Conservation (phyloP, 257 asterid genomes). For the Agastache rugosa region DNA sequence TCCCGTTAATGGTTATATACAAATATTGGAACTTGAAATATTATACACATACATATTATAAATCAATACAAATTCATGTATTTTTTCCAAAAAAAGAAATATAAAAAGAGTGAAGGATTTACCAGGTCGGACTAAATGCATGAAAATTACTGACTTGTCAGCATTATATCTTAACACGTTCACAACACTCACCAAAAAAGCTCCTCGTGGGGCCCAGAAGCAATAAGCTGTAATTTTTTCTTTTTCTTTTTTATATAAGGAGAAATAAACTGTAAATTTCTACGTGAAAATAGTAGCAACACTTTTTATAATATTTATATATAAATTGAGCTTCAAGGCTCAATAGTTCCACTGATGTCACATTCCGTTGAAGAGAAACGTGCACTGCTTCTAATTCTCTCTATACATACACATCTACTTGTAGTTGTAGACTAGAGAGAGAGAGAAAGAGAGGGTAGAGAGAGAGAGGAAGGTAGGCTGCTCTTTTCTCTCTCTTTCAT, state of each 20-base stretch:
- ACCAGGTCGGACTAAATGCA: constrained; percentile 30
- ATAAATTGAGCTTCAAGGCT: constrained; percentile 11
- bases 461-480: constrained; percentile 36
- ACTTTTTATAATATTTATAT: no score
- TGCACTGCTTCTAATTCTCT: constrained; percentile 39
- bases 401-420: constrained; percentile 30
- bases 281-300: neutral
- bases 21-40: no score
- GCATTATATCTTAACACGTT: constrained; percentile 5
- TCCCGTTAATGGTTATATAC: neutral
- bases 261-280: neutral
- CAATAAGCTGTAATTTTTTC: neutral
- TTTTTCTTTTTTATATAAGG: no score
- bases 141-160: constrained; percentile 21
- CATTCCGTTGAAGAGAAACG: constrained; percentile 39
- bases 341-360: constrained; percentile 36
- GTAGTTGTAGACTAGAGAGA: constrained; percentile 6
- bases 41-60: no score
- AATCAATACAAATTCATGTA: neutral
- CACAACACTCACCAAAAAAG: constrained; percentile 27
- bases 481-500: constrained; percentile 32
- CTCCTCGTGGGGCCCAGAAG: neutral
- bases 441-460: constrained; percentile 1
- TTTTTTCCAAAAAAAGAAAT: neutral
- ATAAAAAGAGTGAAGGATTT: neutral